Evolutionary conservation across 2,329 filamentous ascomycete species (phyloP).

Genomic region (Phyllosticta paracitricarpa): DNA sequence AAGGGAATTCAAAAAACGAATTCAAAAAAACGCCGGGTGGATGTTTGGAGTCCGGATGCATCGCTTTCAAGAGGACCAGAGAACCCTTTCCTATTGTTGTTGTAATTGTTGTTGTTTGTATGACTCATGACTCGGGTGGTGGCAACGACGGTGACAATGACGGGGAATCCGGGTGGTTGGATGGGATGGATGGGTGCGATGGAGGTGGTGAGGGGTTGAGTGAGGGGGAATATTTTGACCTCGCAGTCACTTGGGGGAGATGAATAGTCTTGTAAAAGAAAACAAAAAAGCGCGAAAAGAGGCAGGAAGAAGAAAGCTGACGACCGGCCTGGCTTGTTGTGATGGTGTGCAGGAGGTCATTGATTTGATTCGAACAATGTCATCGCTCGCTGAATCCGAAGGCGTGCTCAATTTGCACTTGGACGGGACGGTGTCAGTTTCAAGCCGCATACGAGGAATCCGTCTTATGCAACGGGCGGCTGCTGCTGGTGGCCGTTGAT

Average conservation of each 20-base stretch:
- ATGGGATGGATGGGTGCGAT: too few relatives aligned
- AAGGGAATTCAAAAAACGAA: neutral
- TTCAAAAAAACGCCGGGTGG: slow-evolving; percentile 5
- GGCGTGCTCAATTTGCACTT: neutral
- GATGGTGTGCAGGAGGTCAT: neutral
- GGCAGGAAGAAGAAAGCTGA: neutral
- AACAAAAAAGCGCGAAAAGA: too few relatives aligned
- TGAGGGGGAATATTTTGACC: neutral
- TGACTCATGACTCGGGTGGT: neutral
- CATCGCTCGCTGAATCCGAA: neutral
- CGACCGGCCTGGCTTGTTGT: neutral
- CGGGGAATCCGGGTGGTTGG: neutral
- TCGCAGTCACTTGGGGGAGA: neutral
- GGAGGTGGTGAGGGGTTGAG: neutral
- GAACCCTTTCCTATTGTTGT: neutral
- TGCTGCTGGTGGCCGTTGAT: slow-evolving; percentile 1
- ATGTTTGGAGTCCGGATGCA: slow-evolving; percentile 6
- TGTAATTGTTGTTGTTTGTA: too few relatives aligned
- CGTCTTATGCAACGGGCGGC: slow-evolving; percentile 3
- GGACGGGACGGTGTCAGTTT: neutral
- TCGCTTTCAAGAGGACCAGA: slow-evolving; percentile 1
- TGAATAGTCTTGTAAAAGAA: neutral
- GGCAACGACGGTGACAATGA: neutral
- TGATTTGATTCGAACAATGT: neutral
- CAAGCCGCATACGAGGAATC: neutral